Conservation (phyloP, 202 grass and related monocot genomes). For the Thinopyrum obtusiflorum region DNA sequence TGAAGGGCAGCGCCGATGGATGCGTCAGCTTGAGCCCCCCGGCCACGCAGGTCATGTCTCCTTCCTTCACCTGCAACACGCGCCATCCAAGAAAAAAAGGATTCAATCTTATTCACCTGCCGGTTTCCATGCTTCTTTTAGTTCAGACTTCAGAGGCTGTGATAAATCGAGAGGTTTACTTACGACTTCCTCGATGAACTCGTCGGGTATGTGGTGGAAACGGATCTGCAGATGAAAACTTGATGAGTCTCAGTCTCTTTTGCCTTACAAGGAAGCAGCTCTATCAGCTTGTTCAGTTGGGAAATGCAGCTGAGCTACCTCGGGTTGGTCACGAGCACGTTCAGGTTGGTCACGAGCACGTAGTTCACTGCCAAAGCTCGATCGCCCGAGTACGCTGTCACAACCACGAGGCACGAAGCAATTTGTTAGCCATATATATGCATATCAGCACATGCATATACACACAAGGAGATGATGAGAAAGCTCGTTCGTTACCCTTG, state of each 20-base stretch:
- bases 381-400: slow-evolving; percentile 52
- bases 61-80: slow-evolving; percentile 46
- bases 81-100: too few species aligned
- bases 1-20: slow-evolving; percentile 59
- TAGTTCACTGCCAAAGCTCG: slow-evolving; percentile 61
- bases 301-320: slow-evolving; percentile 24
- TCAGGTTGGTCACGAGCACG: slow-evolving; percentile 70
- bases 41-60: slow-evolving; percentile 65
- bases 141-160: too few species aligned
- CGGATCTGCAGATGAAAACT: slow-evolving; percentile 39
- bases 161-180: slow-evolving; percentile 23
- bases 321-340: slow-evolving; percentile 65
- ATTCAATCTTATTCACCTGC: background rate
- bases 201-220: slow-evolving; percentile 65
- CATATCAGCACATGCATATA: background rate
- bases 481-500: slow-evolving; percentile 24
- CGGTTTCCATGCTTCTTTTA: too few species aligned
- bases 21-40: slow-evolving; percentile 71
- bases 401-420: background rate
- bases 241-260: too few species aligned
- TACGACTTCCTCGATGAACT: slow-evolving; percentile 60
- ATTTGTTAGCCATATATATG: background rate
- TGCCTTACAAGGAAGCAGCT: too few species aligned
- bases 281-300: background rate
- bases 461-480: background rate